Evolutionary conservation across 371 early-diverging fungal species (phyloP).

Genomic region (Mortierella sp.): DNA sequence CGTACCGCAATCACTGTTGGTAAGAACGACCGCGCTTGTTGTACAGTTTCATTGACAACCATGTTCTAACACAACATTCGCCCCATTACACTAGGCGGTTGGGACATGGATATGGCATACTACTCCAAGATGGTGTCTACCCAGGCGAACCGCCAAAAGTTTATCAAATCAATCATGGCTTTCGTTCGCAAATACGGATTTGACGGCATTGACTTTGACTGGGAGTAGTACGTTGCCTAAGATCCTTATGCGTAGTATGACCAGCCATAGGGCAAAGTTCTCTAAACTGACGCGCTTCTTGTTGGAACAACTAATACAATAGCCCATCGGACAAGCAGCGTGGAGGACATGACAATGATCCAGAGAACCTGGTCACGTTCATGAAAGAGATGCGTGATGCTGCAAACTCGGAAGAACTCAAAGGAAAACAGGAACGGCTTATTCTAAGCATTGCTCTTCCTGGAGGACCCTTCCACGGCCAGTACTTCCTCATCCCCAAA

Average conservation of each 20-base stretch:
- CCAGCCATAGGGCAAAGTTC: no score
- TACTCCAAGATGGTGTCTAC: constrained; percentile 53
- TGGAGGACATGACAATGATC: constrained; percentile 34
- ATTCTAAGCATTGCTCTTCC: constrained; percentile 46
- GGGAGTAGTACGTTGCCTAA: constrained; percentile 42
- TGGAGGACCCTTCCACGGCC: constrained; percentile 49
- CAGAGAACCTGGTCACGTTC: constrained; percentile 43
- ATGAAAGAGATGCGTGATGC: constrained; percentile 47
- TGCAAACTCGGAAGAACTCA: constrained; percentile 24
- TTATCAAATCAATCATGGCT: constrained; percentile 37
- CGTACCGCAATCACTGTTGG: constrained; percentile 36
- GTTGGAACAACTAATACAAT: not conserved
- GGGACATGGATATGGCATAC: constrained; percentile 53
- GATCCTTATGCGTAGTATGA: no score
- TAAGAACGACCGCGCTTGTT: no score
- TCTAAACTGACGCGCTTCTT: no score
- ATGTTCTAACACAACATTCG: no score
- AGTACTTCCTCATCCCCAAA: constrained; percentile 34
- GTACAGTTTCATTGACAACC: no score
- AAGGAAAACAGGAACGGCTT: constrained; percentile 26
- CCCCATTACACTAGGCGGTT: constrained; percentile 45
- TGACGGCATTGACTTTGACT: constrained; percentile 52
- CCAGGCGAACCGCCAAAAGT: constrained; percentile 41
- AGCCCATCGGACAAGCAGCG: constrained; percentile 34
- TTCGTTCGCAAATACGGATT: constrained; percentile 30